These are phyloP conservation scores for Aspergillus bridgeri DNA, from an alignment of 495 filamentous ascomycete species.

Conservation along the genomic window DNA sequence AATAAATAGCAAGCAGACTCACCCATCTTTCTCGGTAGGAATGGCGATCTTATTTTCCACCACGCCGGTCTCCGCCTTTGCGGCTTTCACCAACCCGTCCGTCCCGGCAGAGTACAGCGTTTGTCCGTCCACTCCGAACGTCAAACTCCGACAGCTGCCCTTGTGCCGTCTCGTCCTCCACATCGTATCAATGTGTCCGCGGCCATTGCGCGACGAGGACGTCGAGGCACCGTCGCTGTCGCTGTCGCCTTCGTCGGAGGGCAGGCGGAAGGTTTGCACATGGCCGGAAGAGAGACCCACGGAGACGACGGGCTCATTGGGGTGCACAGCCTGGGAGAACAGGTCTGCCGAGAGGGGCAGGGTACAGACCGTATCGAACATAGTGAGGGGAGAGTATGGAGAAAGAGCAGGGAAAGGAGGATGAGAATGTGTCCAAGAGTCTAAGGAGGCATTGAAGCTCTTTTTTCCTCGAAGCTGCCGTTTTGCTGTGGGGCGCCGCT, in stretches of 20 bases:
- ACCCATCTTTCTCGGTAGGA: slow-evolving; percentile 41
- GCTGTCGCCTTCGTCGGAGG: slow-evolving; percentile 44
- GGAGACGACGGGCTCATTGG: slow-evolving; percentile 74
- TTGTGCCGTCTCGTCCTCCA: slow-evolving; percentile 91
- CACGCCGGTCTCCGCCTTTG: slow-evolving; percentile 70
- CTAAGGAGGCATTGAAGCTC: background rate
- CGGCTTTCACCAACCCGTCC: slow-evolving; percentile 86
- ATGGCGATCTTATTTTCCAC: slow-evolving; percentile 70
- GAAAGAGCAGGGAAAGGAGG: background rate
- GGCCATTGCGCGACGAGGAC: slow-evolving; percentile 52
- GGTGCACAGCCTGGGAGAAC: slow-evolving; percentile 85
- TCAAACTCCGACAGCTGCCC: slow-evolving; percentile 79
- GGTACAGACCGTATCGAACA: slow-evolving; percentile 88
- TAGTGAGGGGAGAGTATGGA: slow-evolving; percentile 22
- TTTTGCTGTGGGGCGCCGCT: background rate
- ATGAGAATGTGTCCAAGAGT: background rate
- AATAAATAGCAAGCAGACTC: slow-evolving; percentile 17
- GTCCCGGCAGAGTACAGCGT: slow-evolving; percentile 83
- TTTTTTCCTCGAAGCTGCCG: slow-evolving; percentile 9
- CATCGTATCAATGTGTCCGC: slow-evolving; percentile 70
- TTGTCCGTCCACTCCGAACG: slow-evolving; percentile 72
- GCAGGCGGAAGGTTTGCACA: slow-evolving; percentile 81
- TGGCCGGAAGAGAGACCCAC: slow-evolving; percentile 82
- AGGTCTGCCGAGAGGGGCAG: slow-evolving; percentile 82
- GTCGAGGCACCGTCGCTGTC: slow-evolving; percentile 48